Evolutionary conservation across 331 rosid genomes (phyloP), one percentile per base, ranked within the genome.

Genomic region (Rosa hybrid): DNA sequence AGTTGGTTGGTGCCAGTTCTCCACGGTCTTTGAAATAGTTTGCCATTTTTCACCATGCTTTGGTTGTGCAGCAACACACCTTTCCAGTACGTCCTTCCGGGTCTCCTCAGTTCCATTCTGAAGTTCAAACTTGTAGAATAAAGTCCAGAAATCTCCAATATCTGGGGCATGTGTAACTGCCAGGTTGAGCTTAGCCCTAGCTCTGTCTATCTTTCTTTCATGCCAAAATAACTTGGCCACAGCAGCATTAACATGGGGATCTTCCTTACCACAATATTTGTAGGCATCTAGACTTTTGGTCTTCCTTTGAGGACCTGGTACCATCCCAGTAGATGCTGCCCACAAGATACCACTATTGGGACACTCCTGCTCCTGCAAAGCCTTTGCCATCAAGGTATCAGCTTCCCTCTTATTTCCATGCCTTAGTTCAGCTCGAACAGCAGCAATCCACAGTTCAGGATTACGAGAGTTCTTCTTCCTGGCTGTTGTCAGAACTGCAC

Each of bases 1-100:
- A 0, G 82, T 77, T 18, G 97, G 91, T 54, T 88, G 97, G 84
- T 94, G 97, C 65, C 93, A 92, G 62, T 91, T 92, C 86, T 94
- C 97, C 48, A 94, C 94, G 2, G 97, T 91, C 86, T 91, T 94
- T 1, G 97, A 85, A 80, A 90, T 83, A 1, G 79, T 83, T 78
- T 94, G 98, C 97, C 98, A 91, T 77, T 90, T 91, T 89, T 92
- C 97, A 74, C 97, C 97, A 76, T 91, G 93, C 84, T 94, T 92
- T 56, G 98, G 94, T 80, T 94, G 92, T 30, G 97, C 94, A 75
- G 90, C 85, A 48, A 87, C 79, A 63, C 91, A 91, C 77, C 94
- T 92, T 73, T 80, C 88, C 71, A 89, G 78, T 64, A 94, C 94
- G 65, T 94, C 94, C 84, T 91, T 92, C 77, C 90, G 97, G 80